Evolutionary conservation across 2,329 filamentous ascomycete genomes (phyloP), one percentile per base, ranked within the genome.

Genomic region (Sarocladiaceae sp.): DNA sequence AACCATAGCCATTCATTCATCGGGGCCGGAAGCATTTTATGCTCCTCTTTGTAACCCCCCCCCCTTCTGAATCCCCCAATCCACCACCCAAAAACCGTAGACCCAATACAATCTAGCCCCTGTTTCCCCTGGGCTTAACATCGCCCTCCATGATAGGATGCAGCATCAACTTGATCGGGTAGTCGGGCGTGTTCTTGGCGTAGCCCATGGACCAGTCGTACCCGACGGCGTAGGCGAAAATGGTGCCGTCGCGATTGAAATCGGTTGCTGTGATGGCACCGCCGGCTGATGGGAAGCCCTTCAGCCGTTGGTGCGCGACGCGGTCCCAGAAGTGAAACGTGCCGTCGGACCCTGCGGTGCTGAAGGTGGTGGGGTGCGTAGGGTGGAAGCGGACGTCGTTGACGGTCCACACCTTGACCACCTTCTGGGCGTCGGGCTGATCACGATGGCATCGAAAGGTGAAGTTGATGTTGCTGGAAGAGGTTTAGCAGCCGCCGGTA

Each of bases 121-220:
- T 27, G 16, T 18, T n/a, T n/a, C n/a, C n/a, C n/a, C 76, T 63
- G 19, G 77, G 76, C 66, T 80, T 81, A 66, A 76, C 80, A 60
- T 81, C 77, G 45, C 80, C 77, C 31, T 65, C 64, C 50, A 70
- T 70, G 11, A 94, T 79, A 2, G 86, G 82, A 60, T 94, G 87
- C 61, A 95, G 73, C 82, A 89, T 89, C 44, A 93, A 82, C 69
- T 93, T 93, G 64, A 80, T 85, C 7, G 85, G 80, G 48, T 80
- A 81, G 52, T 75, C 76, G 46, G 81, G 80, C 20, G 73, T 93
- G 67, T 97, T 97, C 53, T 74, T 79, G 51, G 85, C 80, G 68
- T 91, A 96, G n/a, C 93, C 93, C 72, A 98, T 97, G 69, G 85
- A 88, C 93, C 93, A 98, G 69, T 98, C 93, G 64, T 98, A 98